Base-by-base conservation (phyloP, 768 basidiomycete species). In the Galerina sulciceps region DNA sequence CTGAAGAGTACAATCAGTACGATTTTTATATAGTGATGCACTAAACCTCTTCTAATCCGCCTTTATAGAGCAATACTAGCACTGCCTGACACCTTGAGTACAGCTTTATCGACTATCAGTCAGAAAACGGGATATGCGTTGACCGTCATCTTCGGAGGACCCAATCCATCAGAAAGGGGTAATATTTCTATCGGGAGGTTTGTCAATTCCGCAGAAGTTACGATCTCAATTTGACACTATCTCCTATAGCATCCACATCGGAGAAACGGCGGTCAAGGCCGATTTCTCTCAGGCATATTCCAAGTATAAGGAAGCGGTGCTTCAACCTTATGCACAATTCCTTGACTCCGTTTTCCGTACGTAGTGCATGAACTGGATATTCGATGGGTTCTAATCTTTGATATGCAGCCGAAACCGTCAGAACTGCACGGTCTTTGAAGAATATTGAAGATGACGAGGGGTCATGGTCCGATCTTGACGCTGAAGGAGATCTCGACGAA, bases 141-240 rank as follows among this genome's bases (percentile, higher is more conserved):
- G 40, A 42, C 36, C 6, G 37, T 55, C 4, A 31, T 60, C 35
- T 44, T 55, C 42, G 59, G 59, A 6, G 59, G 59, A 9, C 59
- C 53, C n/a, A 10, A 60, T n/a, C 59, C 59, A n/a, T 17, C 9
- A 5, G 31, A 14, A 5, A 37, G 36, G 14, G 59, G 53, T 6
- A 26, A 51, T 15, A 50, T 60, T 4, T 6, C 23, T 35, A 34
- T 37, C 5, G 59, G 38, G 8, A 60, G 59, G 59, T 60, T n/a
- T n/a, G n/a, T n/a, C n/a, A n/a, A n/a, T n/a, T n/a, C n/a, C n/a
- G n/a, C n/a, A n/a, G n/a, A n/a, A n/a, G n/a, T n/a, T n/a, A n/a
- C n/a, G n/a, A n/a, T n/a, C n/a, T n/a, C n/a, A n/a, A n/a, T n/a
- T n/a, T n/a, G n/a, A n/a, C n/a, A n/a, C n/a, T n/a, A n/a, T n/a